A percentile compares a stretch with the other conserved stretches of the same genome.
Evolutionary conservation across 192 early-diverging fungal species (phyloP).

Genomic region (Chytriomyces confervae): DNA sequence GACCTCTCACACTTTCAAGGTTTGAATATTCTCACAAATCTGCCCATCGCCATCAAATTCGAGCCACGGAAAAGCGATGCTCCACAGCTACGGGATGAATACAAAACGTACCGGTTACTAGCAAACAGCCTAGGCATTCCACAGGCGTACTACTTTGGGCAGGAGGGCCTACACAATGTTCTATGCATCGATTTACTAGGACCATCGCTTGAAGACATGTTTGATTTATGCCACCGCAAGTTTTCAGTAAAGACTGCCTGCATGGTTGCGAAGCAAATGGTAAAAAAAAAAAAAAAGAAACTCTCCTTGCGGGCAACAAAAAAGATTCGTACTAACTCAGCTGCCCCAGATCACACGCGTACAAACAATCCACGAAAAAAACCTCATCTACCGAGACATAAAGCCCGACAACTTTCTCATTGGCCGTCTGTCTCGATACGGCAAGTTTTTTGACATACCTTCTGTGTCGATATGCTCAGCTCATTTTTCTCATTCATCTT

Average conservation of each 20-base stretch:
- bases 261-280: constrained; percentile 94
- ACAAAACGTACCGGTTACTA: constrained; percentile 90
- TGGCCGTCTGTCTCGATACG: constrained; percentile 68
- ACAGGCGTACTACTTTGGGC: constrained; percentile 89
- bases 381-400: constrained; percentile 96
- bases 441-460: constrained; percentile 41
- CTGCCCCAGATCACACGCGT: constrained; percentile 76
- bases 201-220: constrained; percentile 90
- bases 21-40: constrained; percentile 84
- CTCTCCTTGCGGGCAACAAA: constrained; percentile 17
- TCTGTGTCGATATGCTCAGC: no score
- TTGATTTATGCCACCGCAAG: constrained; percentile 90
- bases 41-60: constrained; percentile 94
- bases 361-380: constrained; percentile 90
- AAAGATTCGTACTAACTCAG: not conserved
- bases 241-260: constrained; percentile 91
- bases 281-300: constrained; percentile 66
- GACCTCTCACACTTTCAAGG: no score
- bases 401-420: constrained; percentile 98
- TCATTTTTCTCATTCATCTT: not conserved
- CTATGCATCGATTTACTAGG: constrained; percentile 94
- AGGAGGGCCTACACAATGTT: constrained; percentile 92
- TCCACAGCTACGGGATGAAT: constrained; percentile 94
- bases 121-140: constrained; percentile 82
- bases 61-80: constrained; percentile 93